Conservation (phyloP, 2,329 filamentous ascomycete species). For the Nemania abortiva region DNA sequence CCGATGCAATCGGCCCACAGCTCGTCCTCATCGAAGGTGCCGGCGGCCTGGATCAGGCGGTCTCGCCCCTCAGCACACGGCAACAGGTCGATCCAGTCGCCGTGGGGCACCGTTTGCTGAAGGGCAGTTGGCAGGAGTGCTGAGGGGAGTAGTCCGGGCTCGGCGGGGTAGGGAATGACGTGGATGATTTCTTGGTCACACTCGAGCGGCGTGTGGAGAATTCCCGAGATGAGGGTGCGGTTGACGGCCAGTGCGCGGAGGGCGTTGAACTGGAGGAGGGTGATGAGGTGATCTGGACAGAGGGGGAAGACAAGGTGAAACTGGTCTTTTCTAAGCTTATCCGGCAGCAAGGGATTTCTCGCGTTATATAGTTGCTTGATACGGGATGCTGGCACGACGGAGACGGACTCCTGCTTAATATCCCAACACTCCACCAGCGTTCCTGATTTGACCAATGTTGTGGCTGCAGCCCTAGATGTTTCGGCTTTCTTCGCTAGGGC, state of each 20-base stretch:
- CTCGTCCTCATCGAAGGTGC: conserved; percentile 58
- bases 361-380: conserved; percentile 51
- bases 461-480: conserved; percentile 40
- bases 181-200: conserved; percentile 51
- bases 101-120: conserved; percentile 55
- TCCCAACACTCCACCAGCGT: conserved; percentile 53
- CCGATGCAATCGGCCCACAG: conserved; percentile 59
- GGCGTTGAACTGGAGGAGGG: conserved; percentile 57
- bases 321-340: conserved; percentile 43
- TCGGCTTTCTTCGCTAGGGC: conserved; percentile 44
- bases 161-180: conserved; percentile 48
- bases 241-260: conserved; percentile 55
- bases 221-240: conserved; percentile 52
- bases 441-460: conserved; percentile 48
- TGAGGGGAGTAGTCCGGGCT: conserved; percentile 49
- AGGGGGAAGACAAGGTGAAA: conserved; percentile 54
- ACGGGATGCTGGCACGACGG: conserved; percentile 48
- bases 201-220: conserved; percentile 50
- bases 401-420: conserved; percentile 50
- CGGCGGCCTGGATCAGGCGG: conserved; percentile 53
- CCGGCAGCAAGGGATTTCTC: conserved; percentile 49
- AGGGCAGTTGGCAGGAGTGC: conserved; percentile 55
- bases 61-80: conserved; percentile 56
- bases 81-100: conserved; percentile 58
- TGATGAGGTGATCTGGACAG: conserved; percentile 57